These are phyloP conservation scores for Phyllosticta citriasiana DNA, from an alignment of 2,329 filamentous ascomycete genomes.

Conservation along the genomic window DNA sequence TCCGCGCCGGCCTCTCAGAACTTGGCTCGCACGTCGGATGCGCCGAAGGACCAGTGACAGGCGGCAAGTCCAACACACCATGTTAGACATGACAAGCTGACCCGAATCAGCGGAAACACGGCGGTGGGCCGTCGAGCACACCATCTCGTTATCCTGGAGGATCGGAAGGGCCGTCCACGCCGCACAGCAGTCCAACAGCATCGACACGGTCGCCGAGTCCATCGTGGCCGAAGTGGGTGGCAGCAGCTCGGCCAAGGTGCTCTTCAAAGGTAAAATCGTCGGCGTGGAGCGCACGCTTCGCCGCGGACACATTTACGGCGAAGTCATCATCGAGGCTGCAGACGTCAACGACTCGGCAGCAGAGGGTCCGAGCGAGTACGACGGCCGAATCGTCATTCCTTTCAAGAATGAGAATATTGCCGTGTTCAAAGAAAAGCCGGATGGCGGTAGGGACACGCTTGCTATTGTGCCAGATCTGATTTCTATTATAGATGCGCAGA, in stretches of 20 bases:
- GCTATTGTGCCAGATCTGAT: constrained; percentile 35
- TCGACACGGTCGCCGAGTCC: constrained; percentile 27
- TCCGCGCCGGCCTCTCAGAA: constrained; percentile 24
- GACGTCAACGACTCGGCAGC: constrained; percentile 13
- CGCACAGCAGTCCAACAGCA: constrained; percentile 25
- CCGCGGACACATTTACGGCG: constrained; percentile 34
- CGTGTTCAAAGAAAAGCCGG: constrained; percentile 16
- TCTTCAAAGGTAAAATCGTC: constrained; percentile 38
- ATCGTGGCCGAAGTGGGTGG: constrained; percentile 35
- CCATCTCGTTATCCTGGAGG: constrained; percentile 28
- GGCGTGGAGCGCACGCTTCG: constrained; percentile 32
- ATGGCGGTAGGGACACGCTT: constrained; percentile 28
- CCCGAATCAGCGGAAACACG: constrained; percentile 19
- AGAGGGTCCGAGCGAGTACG: background rate
- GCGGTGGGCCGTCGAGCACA: constrained; percentile 30
- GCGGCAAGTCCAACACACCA: constrained; percentile 8
- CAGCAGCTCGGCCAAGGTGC: constrained; percentile 25
- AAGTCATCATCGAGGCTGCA: constrained; percentile 25
- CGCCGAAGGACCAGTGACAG: constrained; percentile 29
- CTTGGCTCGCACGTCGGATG: constrained; percentile 27
- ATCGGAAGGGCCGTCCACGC: constrained; percentile 28
- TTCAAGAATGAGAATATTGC: constrained; percentile 23
- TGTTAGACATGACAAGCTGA: background rate
- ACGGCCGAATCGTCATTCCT: constrained; percentile 13
- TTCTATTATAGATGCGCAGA: constrained; percentile 36